A percentile compares a stretch with the other conserved stretches of the same genome.
phyloP scores from a whole-genome alignment of 192 early-diverging fungal species.

The Mortierella claussenii region DNA sequence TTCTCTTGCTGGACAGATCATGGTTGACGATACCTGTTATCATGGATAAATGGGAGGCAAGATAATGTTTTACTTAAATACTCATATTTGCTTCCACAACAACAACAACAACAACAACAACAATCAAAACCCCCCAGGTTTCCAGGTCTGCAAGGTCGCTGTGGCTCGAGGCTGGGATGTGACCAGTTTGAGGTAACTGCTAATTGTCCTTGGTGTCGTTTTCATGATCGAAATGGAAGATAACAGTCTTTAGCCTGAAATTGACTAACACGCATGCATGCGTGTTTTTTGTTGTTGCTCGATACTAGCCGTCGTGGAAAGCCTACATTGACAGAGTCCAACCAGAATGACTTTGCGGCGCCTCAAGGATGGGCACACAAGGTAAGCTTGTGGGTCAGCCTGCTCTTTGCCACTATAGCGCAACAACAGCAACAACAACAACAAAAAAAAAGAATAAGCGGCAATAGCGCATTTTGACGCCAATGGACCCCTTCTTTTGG shows the following conservation, averaged over 20 bases:
- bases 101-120: neutral
- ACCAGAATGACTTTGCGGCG: constrained; percentile 60
- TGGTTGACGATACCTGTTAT: too few relatives aligned
- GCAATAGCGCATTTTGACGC: neutral
- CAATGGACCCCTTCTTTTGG: neutral
- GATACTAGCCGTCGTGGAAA: constrained; percentile 25
- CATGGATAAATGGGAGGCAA: too few relatives aligned
- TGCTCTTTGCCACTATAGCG: neutral
- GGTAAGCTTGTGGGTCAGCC: neutral
- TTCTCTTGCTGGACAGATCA: too few relatives aligned
- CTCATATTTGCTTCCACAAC: neutral
- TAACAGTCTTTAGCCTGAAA: too few relatives aligned
- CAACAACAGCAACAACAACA: too few relatives aligned
- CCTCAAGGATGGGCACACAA: constrained; percentile 50
- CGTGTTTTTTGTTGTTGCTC: neutral
- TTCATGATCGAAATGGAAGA: too few relatives aligned
- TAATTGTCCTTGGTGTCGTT: neutral
- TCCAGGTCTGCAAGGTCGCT: constrained; percentile 58
- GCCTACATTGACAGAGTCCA: constrained; percentile 49
- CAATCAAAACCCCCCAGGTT: constrained; percentile 33
- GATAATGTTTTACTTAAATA: too few relatives aligned
- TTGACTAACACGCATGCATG: too few relatives aligned
- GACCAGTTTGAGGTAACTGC: constrained; percentile 62
- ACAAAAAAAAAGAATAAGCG: too few relatives aligned
- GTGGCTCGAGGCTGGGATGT: constrained; percentile 59